A percentile compares a stretch with the other conserved stretches of the same genome.
Conservation (phyloP, 257 asterid species). For the Jasminum sambac region DNA sequence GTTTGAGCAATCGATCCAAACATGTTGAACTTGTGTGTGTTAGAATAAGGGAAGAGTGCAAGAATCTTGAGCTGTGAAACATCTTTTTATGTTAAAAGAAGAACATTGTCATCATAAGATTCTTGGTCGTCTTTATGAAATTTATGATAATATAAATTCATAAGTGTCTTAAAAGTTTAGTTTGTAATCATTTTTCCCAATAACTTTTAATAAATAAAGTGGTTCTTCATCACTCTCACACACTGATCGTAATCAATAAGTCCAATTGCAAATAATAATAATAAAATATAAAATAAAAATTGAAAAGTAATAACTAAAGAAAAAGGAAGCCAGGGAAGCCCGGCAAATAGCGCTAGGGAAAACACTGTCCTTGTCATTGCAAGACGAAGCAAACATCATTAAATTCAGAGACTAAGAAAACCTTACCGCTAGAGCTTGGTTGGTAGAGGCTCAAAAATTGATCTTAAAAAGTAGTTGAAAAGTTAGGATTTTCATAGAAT, state of each 20-base stretch:
- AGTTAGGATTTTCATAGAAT: no score
- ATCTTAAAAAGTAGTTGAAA: no score
- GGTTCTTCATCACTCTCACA: constrained; percentile 18
- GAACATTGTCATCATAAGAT: constrained; percentile 1
- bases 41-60: background rate
- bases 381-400: constrained; percentile 31
- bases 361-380: background rate
- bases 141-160: constrained; percentile 18
- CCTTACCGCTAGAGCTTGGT: no score
- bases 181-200: constrained; percentile 59
- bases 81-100: background rate
- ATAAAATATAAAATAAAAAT: background rate
- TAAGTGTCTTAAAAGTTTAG: constrained; percentile 19
- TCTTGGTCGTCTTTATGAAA: background rate
- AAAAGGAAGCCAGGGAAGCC: constrained; percentile 15
- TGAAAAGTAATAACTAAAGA: no score
- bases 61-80: background rate
- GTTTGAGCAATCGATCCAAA: no score
- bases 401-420: constrained; percentile 29
- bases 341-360: constrained; percentile 38
- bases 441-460: no score
- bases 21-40: no score
- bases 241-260: constrained; percentile 38
- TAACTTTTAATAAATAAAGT: constrained; percentile 36
- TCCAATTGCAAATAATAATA: constrained; percentile 12